Evolutionary conservation across 805 yeast species (phyloP), one percentile per base, ranked within the genome.

Genomic region (Barnettozyma siamensis): DNA sequence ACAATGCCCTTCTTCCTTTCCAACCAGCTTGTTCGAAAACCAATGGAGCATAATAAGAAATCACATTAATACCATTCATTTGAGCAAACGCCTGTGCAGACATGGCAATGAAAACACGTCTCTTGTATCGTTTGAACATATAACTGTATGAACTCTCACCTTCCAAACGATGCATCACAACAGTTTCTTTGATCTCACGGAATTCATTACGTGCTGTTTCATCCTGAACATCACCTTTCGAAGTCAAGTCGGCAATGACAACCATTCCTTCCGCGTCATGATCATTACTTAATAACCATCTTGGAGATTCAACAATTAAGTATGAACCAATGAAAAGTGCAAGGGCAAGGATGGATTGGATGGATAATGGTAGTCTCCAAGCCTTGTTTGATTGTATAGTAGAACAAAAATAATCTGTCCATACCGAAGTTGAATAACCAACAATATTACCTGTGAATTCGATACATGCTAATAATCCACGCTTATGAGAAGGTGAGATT

Each of bases 21-120:
- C 96, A 89, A 21, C 97, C 97, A 3, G 96, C 96, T 52, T 85
- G 85, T 60, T 89, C 96, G 62, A 88, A 89, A 36, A 88, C 95
- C 62, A 89, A 66, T 2, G 96, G 96, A 2, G 96, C 96, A 65
- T 88, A 88, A 63, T 89, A 89, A 1, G 94, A 81, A 41, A 89
- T 86, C 38, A 89, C 91, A 57, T 88, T 89, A 62, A 88, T 89
- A 54, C 97, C 97, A 60, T 88, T 85, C 59, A 89, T 69, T 63
- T 89, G 96, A 3, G 97, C 96, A 69, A 89, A 88, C 67, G 87
- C 78, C 59, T 86, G 95, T 3, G 95, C 83, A 28, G 88, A 78
- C 78, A 93, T 87, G 2, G 95, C 96, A 47, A 89, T 84, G 28
- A 88, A 70, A 18, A 89, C 79, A 38, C 97, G 70, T 58, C 78